Conservation (phyloP, 805 yeast genomes). For the Candida montana region DNA sequence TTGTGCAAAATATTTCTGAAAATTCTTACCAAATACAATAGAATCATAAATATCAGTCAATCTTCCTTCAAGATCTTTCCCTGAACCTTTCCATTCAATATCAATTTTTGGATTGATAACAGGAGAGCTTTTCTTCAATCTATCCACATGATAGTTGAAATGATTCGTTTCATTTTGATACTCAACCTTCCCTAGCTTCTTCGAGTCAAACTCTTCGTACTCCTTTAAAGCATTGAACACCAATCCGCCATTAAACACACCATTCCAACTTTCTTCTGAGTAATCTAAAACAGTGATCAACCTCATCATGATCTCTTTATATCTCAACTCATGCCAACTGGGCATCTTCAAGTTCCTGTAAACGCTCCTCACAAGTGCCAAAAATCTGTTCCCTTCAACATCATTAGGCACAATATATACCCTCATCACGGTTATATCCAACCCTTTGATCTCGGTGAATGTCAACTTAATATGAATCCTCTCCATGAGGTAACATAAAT, state of each 20-base stretch:
- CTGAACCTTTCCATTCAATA: not conserved
- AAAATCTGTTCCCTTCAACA: conserved; percentile 27
- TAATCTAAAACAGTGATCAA: conserved; percentile 42
- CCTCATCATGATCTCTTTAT: conserved; percentile 28
- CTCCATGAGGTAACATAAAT: conserved; percentile 39
- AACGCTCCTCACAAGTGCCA: conserved; percentile 31
- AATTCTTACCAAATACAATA: conserved; percentile 10
- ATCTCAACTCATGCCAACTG: conserved; percentile 31
- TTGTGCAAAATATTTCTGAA: conserved; percentile 9
- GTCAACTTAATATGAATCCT: conserved; percentile 39
- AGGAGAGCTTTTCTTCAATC: conserved; percentile 29
- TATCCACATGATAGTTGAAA: conserved; percentile 27
- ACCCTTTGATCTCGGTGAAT: conserved; percentile 24
- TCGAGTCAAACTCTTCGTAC: conserved; percentile 15
- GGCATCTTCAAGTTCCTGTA: conserved; percentile 30
- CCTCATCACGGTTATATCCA: conserved; percentile 30
- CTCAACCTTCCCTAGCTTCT: conserved; percentile 11
- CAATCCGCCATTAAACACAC: conserved; percentile 1
- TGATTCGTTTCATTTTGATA: conserved; percentile 7
- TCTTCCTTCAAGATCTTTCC: conserved; percentile 11
- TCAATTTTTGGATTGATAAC: conserved; percentile 4
- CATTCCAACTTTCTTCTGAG: conserved; percentile 32
- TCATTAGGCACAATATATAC: conserved; percentile 47
- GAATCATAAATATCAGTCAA: conserved; percentile 15
- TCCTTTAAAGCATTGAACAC: conserved; percentile 17